Evolutionary conservation across 257 asterid genomes (phyloP), one percentile per base, ranked within the genome.

Genomic region (Jasminum sambac): DNA sequence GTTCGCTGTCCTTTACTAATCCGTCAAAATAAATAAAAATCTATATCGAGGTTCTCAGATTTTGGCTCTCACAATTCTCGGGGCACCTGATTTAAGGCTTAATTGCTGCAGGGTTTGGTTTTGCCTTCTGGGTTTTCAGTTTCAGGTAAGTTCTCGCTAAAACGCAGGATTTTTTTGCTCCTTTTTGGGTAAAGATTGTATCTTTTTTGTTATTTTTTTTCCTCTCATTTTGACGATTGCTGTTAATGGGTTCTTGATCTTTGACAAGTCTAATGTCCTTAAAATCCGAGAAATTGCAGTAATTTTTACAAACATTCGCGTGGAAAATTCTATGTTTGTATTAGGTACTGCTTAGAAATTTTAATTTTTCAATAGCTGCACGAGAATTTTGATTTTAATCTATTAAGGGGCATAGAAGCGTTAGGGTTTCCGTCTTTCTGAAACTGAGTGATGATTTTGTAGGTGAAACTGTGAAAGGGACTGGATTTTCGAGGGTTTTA

Each of bases 101-200:
- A 59, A 39, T 73, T 5, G 23, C 46, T 55, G 63, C 58, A 65
- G 52, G 65, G 41, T 68, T 71, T 10, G 66, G 69, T 74, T 75
- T 71, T 68, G 74, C 66, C 71, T 74, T 68, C 63, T 61, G 68
- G 43, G 68, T 65, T 78, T 8, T 41, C 76, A 38, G 48, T 74
- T 67, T 68, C 72, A 48, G 25, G 61, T 67, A 43, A 67, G 69
- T 64, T 64, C 57, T 39, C 23, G 57, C 6, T 17, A 48, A 19
- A 68, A 68, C 6, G 5, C 14, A 19, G 1, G 34, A 26, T 46
- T 11, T 30, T 68, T 68, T 30, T 48, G 42, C 16, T 13, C 61
- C 9, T 52, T 55, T 19, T 30, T 11, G 41, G 50, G 68, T 64
- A 17, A 24, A 19, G 42, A 24, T 67, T 30, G 42, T 24, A 6